phyloP scores from a whole-genome alignment of 768 basidiomycete species.

The Auricularia auricula-judae region DNA sequence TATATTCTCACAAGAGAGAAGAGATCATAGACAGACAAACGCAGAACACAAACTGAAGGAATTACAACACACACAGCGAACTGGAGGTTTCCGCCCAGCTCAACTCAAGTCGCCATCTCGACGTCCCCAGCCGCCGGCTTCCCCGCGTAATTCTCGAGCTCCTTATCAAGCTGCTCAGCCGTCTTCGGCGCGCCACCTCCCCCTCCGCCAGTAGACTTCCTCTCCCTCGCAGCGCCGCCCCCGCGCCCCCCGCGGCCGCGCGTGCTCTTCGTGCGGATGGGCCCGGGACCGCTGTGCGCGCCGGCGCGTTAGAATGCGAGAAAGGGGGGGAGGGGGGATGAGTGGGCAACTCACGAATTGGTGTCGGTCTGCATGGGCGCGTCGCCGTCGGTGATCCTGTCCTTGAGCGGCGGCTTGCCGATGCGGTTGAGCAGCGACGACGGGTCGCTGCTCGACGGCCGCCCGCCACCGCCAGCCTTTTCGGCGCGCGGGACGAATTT shows the following conservation, averaged over 20 bases:
- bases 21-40: too few relatives aligned
- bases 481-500: conserved; percentile 20
- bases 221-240: conserved; percentile 14
- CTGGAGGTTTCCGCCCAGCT: not conserved
- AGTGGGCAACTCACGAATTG: not conserved
- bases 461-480: conserved; percentile 27
- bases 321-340: not conserved
- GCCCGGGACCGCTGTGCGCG: conserved; percentile 20
- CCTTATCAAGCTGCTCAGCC: conserved; percentile 75
- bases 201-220: not conserved
- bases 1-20: too few relatives aligned
- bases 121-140: not conserved
- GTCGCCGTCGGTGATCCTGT: conserved; percentile 26
- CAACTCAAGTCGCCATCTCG: conserved; percentile 4
- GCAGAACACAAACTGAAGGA: too few relatives aligned
- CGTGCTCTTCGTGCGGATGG: conserved; percentile 26
- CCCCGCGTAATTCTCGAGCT: conserved; percentile 44
- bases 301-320: conserved; percentile 30
- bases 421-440: conserved; percentile 63
- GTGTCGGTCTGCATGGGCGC: not conserved
- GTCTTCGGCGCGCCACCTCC: conserved; percentile 48
- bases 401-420: conserved; percentile 58
- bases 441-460: conserved; percentile 34
- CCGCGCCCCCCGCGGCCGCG: conserved; percentile 18
- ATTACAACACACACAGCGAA: too few relatives aligned